Percentiles rank a stretch among this genome's conserved stretches.
Evolutionary conservation across 2,329 filamentous ascomycete genomes (phyloP).

Genomic region (Clonostachys rhizophaga): DNA sequence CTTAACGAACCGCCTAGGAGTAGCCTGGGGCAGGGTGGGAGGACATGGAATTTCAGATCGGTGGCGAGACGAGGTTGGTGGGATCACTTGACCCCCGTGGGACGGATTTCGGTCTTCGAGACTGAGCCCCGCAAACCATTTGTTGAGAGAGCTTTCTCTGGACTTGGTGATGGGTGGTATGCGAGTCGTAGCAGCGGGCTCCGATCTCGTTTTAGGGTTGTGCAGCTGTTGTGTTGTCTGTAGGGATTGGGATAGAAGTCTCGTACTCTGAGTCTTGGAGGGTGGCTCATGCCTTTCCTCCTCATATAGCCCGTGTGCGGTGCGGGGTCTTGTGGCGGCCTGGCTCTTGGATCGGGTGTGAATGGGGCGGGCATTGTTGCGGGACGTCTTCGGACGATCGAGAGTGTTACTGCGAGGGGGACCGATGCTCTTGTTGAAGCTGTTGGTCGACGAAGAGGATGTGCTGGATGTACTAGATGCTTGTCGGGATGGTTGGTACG

Average conservation of each 20-base stretch:
- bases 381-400: slow-evolving; percentile 43
- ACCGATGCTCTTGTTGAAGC: slow-evolving; percentile 54
- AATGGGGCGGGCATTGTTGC: slow-evolving; percentile 39
- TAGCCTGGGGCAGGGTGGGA: slow-evolving; percentile 12
- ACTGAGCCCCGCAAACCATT: slow-evolving; percentile 29
- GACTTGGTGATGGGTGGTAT: slow-evolving; percentile 17
- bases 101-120: slow-evolving; percentile 24
- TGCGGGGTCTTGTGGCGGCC: slow-evolving; percentile 24
- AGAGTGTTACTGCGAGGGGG: slow-evolving; percentile 40
- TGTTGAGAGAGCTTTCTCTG: slow-evolving; percentile 39
- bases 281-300: slow-evolving; percentile 29
- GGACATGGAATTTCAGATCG: too few relatives aligned
- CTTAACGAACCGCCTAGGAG: slow-evolving; percentile 14
- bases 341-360: slow-evolving; percentile 37
- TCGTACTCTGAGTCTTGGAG: slow-evolving; percentile 27
- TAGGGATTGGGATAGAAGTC: slow-evolving; percentile 3
- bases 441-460: slow-evolving; percentile 29
- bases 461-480: not conserved
- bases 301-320: slow-evolving; percentile 33
- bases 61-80: slow-evolving; percentile 6
- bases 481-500: not conserved
- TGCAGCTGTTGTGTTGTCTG: slow-evolving; percentile 9
- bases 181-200: slow-evolving; percentile 8
- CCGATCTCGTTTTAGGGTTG: slow-evolving; percentile 14
- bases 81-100: slow-evolving; percentile 41